Evolutionary conservation across 2,329 filamentous ascomycete genomes (phyloP).

Genomic region (Apiospora rasikravindrae): DNA sequence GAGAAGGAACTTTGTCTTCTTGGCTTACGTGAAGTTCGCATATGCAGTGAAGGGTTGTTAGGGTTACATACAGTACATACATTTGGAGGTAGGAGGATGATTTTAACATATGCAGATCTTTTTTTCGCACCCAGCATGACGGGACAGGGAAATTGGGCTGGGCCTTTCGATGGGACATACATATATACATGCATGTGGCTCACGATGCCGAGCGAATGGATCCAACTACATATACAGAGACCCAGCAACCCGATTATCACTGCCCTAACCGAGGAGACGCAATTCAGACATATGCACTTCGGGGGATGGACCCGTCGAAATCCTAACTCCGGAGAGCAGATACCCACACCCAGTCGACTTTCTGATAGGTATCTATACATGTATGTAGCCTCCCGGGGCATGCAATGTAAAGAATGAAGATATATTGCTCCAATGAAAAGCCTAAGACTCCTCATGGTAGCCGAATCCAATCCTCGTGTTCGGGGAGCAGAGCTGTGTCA

Average conservation of each 20-base stretch:
- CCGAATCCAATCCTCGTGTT: background rate
- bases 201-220: background rate
- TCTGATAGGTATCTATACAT: background rate
- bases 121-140: background rate
- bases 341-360: background rate
- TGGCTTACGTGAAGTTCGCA: background rate
- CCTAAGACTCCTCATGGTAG: background rate
- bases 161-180: background rate
- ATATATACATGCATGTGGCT: background rate
- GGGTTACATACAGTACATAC: background rate
- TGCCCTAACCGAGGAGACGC: background rate
- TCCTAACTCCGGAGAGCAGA: background rate
- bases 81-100: too few relatives aligned
- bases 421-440: background rate
- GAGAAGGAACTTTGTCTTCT: background rate
- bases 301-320: background rate
- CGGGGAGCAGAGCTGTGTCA: background rate
- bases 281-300: background rate
- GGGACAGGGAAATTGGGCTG: background rate
- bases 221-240: background rate
- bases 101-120: background rate
- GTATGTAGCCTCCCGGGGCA: background rate
- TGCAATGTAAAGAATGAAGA: background rate
- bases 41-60: background rate
- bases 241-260: background rate